phyloP scores from a whole-genome alignment of 306 rosid species.

The Prunus davidiana region DNA sequence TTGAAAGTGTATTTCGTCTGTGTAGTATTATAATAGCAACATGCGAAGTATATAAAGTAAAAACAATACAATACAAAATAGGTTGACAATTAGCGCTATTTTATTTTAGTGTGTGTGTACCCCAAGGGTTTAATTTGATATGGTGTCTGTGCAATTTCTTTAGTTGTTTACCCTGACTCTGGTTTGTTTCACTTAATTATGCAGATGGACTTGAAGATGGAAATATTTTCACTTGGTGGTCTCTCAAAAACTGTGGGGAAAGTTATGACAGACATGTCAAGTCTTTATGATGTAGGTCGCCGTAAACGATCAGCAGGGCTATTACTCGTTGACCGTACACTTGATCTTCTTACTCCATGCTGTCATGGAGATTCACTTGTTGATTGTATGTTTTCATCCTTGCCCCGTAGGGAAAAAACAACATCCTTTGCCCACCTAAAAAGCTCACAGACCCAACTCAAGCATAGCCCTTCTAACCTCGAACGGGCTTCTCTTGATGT shows the following conservation, averaged over 20 bases:
- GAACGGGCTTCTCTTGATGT: conserved; percentile 74
- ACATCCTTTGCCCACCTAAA: conserved; percentile 45
- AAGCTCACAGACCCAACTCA: conserved; percentile 51
- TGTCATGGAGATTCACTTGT: conserved; percentile 90
- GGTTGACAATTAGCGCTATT: not conserved
- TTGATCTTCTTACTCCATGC: conserved; percentile 95
- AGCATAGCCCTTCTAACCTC: conserved; percentile 46
- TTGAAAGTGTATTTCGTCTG: not conserved
- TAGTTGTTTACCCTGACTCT: conserved; percentile 29
- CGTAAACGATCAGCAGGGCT: conserved; percentile 82
- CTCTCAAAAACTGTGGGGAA: conserved; percentile 80
- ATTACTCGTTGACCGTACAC: conserved; percentile 81
- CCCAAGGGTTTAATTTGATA: not conserved
- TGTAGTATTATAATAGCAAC: not conserved
- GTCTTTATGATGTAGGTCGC: conserved; percentile 93
- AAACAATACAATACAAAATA: not conserved
- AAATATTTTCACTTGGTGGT: conserved; percentile 92
- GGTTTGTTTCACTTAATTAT: conserved; percentile 34
- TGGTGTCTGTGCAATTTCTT: conserved; percentile 8
- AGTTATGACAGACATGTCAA: conserved; percentile 86
- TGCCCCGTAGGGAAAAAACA: conserved; percentile 57
- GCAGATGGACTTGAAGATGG: conserved; percentile 97
- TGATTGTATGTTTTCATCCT: conserved; percentile 75
- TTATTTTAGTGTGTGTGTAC: not conserved
- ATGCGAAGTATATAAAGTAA: not conserved